A percentile compares a stretch with the other conserved stretches of the same genome.
phyloP scores from a whole-genome alignment of 2,329 filamentous ascomycete species.

The Fusarium sp. region DNA sequence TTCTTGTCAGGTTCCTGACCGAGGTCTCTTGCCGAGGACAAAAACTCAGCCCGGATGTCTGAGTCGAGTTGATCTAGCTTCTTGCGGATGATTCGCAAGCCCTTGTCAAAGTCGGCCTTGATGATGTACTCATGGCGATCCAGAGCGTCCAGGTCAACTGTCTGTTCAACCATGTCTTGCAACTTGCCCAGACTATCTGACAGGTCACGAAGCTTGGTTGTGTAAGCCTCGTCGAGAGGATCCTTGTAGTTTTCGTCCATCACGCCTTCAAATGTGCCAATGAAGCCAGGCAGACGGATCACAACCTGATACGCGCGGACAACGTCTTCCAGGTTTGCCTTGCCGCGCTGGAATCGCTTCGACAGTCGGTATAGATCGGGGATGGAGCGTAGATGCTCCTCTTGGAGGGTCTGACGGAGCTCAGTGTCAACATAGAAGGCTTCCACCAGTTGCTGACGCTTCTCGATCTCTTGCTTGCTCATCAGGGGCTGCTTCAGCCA shows the following conservation, averaged over 20 bases:
- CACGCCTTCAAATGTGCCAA: constrained; percentile 88
- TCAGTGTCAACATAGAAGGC: constrained; percentile 95
- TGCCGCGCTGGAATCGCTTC: constrained; percentile 93
- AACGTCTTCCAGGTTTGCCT: constrained; percentile 94
- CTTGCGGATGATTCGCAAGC: constrained; percentile 86
- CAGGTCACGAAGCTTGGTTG: constrained; percentile 80
- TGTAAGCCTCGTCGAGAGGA: constrained; percentile 88
- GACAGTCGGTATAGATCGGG: constrained; percentile 94
- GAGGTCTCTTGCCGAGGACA: constrained; percentile 81
- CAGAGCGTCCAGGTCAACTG: constrained; percentile 92
- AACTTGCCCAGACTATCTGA: constrained; percentile 85
- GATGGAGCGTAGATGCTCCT: constrained; percentile 92
- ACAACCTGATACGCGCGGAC: constrained; percentile 95
- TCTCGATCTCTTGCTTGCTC: constrained; percentile 89
- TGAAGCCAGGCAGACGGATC: constrained; percentile 90
- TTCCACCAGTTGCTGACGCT: constrained; percentile 92
- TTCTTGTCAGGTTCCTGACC: constrained; percentile 98
- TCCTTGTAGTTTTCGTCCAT: constrained; percentile 96
- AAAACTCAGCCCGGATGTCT: constrained; percentile 87
- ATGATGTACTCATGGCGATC: constrained; percentile 99
- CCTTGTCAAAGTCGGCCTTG: constrained; percentile 97
- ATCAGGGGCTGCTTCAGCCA: constrained; percentile 99
- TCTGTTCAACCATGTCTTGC: constrained; percentile 98
- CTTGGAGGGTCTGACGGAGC: constrained; percentile 94
- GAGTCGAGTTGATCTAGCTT: constrained; percentile 87